Conservation (phyloP, 1,284 basidiomycete species). For the Boletus smithii region DNA sequence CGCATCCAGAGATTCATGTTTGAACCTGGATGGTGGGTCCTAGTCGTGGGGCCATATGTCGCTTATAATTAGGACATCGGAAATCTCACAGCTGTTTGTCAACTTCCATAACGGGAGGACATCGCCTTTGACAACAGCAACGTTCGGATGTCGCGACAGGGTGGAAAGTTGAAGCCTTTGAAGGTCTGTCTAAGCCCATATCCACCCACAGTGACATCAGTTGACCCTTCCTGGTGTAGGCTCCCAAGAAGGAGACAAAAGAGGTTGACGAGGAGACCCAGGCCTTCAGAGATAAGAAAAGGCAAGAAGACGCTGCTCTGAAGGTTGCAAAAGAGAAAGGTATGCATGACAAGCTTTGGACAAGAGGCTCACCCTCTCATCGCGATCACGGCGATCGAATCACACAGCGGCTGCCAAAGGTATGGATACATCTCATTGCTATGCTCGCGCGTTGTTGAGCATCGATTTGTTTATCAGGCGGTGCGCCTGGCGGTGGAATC, state of each 20-base stretch:
- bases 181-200: constrained; percentile 41
- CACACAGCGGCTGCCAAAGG: constrained; percentile 56
- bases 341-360: constrained; percentile 31
- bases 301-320: constrained; percentile 63
- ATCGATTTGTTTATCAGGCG: constrained; percentile 45
- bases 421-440: constrained; percentile 33
- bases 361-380: neutral
- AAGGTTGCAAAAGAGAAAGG: constrained; percentile 70
- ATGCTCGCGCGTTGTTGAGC: constrained; percentile 6
- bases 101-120: constrained; percentile 1
- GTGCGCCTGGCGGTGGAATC: constrained; percentile 70
- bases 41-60: too few species aligned
- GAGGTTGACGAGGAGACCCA: constrained; percentile 67
- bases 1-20: too few species aligned
- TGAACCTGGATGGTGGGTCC: too few species aligned
- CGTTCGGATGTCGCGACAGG: constrained; percentile 65
- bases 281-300: constrained; percentile 72
- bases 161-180: constrained; percentile 76
- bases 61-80: too few species aligned
- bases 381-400: too few species aligned
- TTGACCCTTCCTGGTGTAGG: constrained; percentile 46
- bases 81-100: too few species aligned
- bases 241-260: constrained; percentile 74
- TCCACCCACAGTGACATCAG: neutral
- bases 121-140: neutral